Conservation (phyloP, 495 filamentous ascomycete species). For the Penicillium alfredii region DNA sequence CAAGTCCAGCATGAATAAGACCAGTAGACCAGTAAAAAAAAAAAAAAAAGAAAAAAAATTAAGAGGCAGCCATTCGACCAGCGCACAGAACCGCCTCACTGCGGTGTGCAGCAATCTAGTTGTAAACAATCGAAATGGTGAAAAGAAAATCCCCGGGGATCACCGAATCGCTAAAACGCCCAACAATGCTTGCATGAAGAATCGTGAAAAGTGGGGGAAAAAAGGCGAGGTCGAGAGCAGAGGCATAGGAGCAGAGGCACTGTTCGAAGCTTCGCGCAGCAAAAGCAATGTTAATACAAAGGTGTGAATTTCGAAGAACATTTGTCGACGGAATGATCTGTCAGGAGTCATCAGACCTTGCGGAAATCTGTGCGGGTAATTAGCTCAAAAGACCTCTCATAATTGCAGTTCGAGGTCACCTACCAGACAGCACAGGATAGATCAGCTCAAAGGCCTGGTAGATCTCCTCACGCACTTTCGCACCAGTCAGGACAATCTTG, state of each 20-base stretch:
- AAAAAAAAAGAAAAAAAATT: conserved; percentile 23
- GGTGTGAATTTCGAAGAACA: conserved; percentile 32
- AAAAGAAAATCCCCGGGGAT: conserved; percentile 24
- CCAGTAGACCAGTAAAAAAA: conserved; percentile 15
- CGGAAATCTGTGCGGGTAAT: conserved; percentile 53
- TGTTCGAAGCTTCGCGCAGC: conserved; percentile 2
- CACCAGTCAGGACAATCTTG: conserved; percentile 97
- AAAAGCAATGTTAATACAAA: conserved; percentile 55
- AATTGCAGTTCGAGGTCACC: conserved; percentile 11
- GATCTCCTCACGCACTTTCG: conserved; percentile 97
- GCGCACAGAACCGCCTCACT: conserved; percentile 54
- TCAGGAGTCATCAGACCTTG: conserved; percentile 60
- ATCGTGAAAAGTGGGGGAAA: conserved; percentile 31
- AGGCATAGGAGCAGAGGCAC: conserved; percentile 13
- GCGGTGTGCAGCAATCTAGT: conserved; percentile 50
- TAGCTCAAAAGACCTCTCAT: conserved; percentile 11
- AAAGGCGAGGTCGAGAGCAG: conserved; percentile 15
- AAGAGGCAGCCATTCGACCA: conserved; percentile 54
- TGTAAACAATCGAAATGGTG: conserved; percentile 23
- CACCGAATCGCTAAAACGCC: conserved; percentile 47
- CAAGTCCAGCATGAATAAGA: conserved; percentile 10
- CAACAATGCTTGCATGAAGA: conserved; percentile 44
- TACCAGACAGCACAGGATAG: conserved; percentile 95
- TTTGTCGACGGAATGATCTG: too few relatives aligned
- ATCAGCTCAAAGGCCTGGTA: conserved; percentile 99